phyloP scores from a whole-genome alignment of 805 yeast genomes.

The Yarrowia osloensis region DNA sequence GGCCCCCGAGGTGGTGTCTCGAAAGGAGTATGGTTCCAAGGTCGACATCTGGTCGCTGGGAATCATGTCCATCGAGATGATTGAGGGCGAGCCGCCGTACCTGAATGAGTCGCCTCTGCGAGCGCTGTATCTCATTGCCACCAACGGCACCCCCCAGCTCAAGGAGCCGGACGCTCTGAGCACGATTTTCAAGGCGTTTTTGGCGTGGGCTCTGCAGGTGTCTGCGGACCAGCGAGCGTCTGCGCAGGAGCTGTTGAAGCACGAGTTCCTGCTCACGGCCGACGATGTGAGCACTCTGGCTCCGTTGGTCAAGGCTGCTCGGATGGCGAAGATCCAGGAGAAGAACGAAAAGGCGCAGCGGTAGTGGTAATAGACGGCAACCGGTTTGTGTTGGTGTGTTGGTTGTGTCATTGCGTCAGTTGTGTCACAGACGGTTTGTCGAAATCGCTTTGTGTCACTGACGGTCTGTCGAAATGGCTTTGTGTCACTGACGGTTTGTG shows the following conservation, averaged over 20 bases:
- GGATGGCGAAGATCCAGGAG: slow-evolving; percentile 35
- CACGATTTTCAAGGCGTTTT: slow-evolving; percentile 62
- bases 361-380: not conserved
- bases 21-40: slow-evolving; percentile 94
- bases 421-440: too few species aligned
- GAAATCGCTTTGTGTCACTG: too few species aligned
- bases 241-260: slow-evolving; percentile 69
- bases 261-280: slow-evolving; percentile 51
- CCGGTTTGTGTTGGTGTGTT: too few species aligned
- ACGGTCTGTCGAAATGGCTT: too few species aligned
- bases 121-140: slow-evolving; percentile 90
- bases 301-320: slow-evolving; percentile 43
- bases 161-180: slow-evolving; percentile 84
- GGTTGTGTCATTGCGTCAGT: too few species aligned
- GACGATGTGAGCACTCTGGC: slow-evolving; percentile 41
- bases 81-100: slow-evolving; percentile 98
- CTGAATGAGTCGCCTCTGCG: slow-evolving; percentile 92
- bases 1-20: slow-evolving; percentile 98
- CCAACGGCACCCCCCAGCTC: slow-evolving; percentile 93
- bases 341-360: slow-evolving; percentile 14
- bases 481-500: too few species aligned
- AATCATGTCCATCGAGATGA: slow-evolving; percentile 97
- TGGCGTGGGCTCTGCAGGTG: slow-evolving; percentile 78
- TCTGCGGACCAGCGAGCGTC: slow-evolving; percentile 79
- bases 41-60: slow-evolving; percentile 98